These are phyloP conservation scores for Phyllosticta citribraziliensis DNA, from an alignment of 2,329 filamentous ascomycete species.

Conservation along the genomic window DNA sequence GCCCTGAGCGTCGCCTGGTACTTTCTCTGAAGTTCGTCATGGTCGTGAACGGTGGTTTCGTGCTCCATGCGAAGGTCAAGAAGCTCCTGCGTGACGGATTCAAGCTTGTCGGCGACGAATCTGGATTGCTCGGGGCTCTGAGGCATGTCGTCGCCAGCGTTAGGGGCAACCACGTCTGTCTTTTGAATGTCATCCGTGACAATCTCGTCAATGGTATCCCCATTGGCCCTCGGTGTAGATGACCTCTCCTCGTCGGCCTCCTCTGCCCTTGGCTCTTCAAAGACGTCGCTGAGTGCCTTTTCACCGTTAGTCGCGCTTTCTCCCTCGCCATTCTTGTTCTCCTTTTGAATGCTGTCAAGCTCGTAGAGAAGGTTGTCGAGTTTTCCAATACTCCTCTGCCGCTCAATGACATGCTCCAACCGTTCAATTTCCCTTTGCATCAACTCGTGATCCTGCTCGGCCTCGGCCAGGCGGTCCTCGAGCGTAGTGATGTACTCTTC, in stretches of 20 bases:
- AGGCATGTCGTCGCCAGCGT: conserved; percentile 34
- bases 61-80: conserved; percentile 86
- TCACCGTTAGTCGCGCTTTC: conserved; percentile 24
- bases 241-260: conserved; percentile 2
- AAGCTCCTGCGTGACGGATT: conserved; percentile 83
- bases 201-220: not conserved
- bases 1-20: conserved; percentile 83
- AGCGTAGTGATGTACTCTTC: conserved; percentile 97
- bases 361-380: conserved; percentile 88
- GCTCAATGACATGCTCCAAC: conserved; percentile 87
- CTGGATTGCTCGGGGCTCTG: conserved; percentile 71
- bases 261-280: conserved; percentile 16
- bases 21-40: conserved; percentile 71
- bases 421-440: conserved; percentile 96
- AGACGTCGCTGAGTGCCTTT: conserved; percentile 24
- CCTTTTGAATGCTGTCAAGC: conserved; percentile 53
- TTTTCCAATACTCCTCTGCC: conserved; percentile 89
- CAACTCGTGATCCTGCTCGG: conserved; percentile 88
- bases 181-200: not conserved
- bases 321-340: conserved; percentile 23
- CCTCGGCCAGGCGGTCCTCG: conserved; percentile 88
- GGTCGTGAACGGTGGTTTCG: conserved; percentile 71
- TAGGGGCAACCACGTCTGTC: conserved; percentile 11
- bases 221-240: not conserved
- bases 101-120: conserved; percentile 85